Evolutionary conservation across 2,329 filamentous ascomycete genomes (phyloP).

Genomic region (Tympanopsis confertula): DNA sequence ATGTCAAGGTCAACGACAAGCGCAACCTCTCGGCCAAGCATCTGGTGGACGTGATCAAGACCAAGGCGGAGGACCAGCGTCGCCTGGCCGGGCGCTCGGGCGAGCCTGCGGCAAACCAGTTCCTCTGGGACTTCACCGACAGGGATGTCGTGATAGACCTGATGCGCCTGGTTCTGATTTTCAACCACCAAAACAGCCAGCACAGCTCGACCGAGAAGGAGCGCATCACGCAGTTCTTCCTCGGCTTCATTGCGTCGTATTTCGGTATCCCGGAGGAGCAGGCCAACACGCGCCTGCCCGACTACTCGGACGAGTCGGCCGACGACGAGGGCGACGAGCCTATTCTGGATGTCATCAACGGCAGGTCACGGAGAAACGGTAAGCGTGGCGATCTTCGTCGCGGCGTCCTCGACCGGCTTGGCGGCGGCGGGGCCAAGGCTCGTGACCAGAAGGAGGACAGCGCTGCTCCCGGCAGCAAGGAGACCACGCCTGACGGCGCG

Average conservation of each 20-base stretch:
- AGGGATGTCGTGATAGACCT: slow-evolving; percentile 54
- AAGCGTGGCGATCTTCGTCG: slow-evolving; percentile 74
- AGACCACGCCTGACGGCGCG: slow-evolving; percentile 75
- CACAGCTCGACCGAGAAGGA: slow-evolving; percentile 64
- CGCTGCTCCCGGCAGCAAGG: slow-evolving; percentile 67
- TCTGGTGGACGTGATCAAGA: slow-evolving; percentile 80
- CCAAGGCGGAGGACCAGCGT: slow-evolving; percentile 82
- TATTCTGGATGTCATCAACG: slow-evolving; percentile 60
- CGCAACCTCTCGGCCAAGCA: slow-evolving; percentile 82
- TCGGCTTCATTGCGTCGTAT: slow-evolving; percentile 64
- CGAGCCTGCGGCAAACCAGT: slow-evolving; percentile 58
- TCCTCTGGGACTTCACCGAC: slow-evolving; percentile 63
- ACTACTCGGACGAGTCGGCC: slow-evolving; percentile 66
- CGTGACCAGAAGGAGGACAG: slow-evolving; percentile 71
- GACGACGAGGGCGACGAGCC: slow-evolving; percentile 52
- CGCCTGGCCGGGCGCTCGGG: slow-evolving; percentile 54
- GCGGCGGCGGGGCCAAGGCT: slow-evolving; percentile 57
- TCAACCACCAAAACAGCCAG: slow-evolving; percentile 45
- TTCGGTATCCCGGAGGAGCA: slow-evolving; percentile 64
- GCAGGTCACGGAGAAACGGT: slow-evolving; percentile 56
- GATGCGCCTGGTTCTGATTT: slow-evolving; percentile 51
- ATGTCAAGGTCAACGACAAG: slow-evolving; percentile 82
- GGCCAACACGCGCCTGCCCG: slow-evolving; percentile 54
- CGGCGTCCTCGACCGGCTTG: slow-evolving; percentile 68
- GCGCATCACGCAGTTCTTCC: slow-evolving; percentile 64